Conservation (phyloP, 1,284 basidiomycete genomes). For the Rhodotorula sp. region DNA sequence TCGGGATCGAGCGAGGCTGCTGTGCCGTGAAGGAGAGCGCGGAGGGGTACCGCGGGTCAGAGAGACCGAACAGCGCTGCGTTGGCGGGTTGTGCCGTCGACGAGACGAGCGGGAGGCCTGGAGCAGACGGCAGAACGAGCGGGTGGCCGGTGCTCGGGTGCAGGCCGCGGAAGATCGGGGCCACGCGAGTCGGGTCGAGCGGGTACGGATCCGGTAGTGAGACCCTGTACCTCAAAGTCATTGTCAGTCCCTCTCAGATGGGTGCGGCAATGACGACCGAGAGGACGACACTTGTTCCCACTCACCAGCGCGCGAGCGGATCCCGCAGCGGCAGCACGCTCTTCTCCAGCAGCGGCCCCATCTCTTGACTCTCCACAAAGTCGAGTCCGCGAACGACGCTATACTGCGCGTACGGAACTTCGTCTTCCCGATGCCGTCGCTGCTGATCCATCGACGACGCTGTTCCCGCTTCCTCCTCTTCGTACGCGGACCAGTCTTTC, state of each 20-base stretch:
- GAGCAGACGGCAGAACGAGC: constrained; percentile 11
- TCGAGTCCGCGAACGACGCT: constrained; percentile 30
- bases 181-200: neutral
- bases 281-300: neutral
- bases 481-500: constrained; percentile 4
- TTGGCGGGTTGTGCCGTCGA: constrained; percentile 7
- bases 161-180: constrained; percentile 33
- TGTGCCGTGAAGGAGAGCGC: constrained; percentile 5
- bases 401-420: constrained; percentile 30
- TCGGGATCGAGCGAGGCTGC: constrained; percentile 18
- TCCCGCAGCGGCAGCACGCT: constrained; percentile 17
- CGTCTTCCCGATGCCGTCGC: neutral
- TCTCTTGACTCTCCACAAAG: constrained; percentile 27
- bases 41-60: constrained; percentile 23
- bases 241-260: neutral
- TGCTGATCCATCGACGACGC: neutral
- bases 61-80: constrained; percentile 26
- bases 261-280: neutral
- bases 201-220: constrained; percentile 31
- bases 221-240: constrained; percentile 14
- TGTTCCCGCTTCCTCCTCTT: neutral
- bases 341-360: constrained; percentile 35
- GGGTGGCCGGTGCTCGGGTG: constrained; percentile 30
- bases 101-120: constrained; percentile 18
- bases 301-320: constrained; percentile 33